A percentile compares a stretch with the other conserved stretches of the same genome.
Conservation (phyloP, 441 rosid species). For the Gossypium lobatum region DNA sequence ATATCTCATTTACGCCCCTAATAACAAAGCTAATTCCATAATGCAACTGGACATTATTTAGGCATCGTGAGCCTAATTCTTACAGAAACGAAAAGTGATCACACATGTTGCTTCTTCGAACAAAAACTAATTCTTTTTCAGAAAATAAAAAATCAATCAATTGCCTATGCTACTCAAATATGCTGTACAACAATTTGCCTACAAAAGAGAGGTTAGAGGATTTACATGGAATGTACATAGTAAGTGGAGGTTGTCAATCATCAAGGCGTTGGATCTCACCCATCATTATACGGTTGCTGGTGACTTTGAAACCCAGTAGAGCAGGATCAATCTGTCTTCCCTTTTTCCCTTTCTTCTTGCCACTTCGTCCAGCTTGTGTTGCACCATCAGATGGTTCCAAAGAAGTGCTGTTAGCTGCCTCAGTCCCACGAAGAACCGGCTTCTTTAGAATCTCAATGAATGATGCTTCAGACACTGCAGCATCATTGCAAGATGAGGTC, state of each 20-base stretch:
- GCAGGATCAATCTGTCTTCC: slow-evolving; percentile 83
- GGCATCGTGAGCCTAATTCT: background rate
- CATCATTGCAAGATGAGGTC: slow-evolving; percentile 35
- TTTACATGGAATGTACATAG: slow-evolving; percentile 12
- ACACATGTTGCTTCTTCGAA: background rate
- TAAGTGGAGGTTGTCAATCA: slow-evolving; percentile 28
- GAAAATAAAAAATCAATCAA: background rate
- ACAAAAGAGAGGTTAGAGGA: background rate
- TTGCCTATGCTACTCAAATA: background rate
- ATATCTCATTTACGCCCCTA: too few species aligned
- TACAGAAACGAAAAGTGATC: background rate
- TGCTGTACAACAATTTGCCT: slow-evolving; percentile 15
- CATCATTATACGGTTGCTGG: slow-evolving; percentile 83
- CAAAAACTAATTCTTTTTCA: background rate
- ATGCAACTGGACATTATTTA: background rate
- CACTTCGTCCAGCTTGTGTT: slow-evolving; percentile 36
- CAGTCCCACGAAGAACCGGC: slow-evolving; percentile 26
- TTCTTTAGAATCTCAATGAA: slow-evolving; percentile 51
- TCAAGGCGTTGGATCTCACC: slow-evolving; percentile 80
- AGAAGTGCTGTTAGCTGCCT: slow-evolving; percentile 10
- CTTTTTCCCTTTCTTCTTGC: slow-evolving; percentile 84
- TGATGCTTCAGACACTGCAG: slow-evolving; percentile 40
- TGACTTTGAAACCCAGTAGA: slow-evolving; percentile 77
- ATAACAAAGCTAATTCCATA: background rate
- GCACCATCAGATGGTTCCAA: slow-evolving; percentile 33